Percentiles rank a stretch among this genome's conserved stretches.
phyloP scores from a whole-genome alignment of 768 basidiomycete genomes.

The Lepiota venenata region DNA sequence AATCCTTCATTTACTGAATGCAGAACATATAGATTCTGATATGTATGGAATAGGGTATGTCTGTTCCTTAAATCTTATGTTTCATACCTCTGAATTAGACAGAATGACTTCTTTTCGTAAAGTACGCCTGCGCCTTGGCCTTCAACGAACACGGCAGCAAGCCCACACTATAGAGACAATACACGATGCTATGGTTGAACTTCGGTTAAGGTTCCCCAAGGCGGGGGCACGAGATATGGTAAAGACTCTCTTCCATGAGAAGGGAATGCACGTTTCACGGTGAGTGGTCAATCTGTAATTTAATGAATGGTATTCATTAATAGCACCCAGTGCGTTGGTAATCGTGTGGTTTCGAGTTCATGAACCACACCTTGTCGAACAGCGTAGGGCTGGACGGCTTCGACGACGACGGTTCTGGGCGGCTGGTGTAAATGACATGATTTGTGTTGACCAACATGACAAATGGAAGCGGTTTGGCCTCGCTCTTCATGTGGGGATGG shows the following conservation, averaged over 20 bases:
- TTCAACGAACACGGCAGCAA: not conserved
- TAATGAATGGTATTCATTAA: not conserved
- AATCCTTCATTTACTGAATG: not conserved
- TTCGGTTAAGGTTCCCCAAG: not conserved
- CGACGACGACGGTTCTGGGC: constrained; percentile 29
- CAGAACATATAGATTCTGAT: not conserved
- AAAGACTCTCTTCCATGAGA: not conserved
- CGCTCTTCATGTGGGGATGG: constrained; percentile 28
- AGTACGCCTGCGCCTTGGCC: not conserved
- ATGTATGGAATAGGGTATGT: not conserved
- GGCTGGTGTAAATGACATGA: constrained; percentile 39
- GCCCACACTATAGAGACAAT: not conserved
- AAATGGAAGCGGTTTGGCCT: constrained; percentile 41
- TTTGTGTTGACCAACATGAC: constrained; percentile 41
- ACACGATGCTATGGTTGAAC: not conserved
- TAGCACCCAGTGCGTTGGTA: not conserved
- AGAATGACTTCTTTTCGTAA: not conserved
- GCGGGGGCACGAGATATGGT: not conserved
- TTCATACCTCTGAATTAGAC: not conserved
- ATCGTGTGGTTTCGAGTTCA: not conserved
- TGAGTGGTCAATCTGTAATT: not conserved
- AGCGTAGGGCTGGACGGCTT: constrained; percentile 18
- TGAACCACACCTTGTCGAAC: constrained; percentile 17
- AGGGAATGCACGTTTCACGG: not conserved
- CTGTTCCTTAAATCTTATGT: not conserved